phyloP scores from a whole-genome alignment of 2,329 filamentous ascomycete genomes.

The Plenodomus lindquistii region DNA sequence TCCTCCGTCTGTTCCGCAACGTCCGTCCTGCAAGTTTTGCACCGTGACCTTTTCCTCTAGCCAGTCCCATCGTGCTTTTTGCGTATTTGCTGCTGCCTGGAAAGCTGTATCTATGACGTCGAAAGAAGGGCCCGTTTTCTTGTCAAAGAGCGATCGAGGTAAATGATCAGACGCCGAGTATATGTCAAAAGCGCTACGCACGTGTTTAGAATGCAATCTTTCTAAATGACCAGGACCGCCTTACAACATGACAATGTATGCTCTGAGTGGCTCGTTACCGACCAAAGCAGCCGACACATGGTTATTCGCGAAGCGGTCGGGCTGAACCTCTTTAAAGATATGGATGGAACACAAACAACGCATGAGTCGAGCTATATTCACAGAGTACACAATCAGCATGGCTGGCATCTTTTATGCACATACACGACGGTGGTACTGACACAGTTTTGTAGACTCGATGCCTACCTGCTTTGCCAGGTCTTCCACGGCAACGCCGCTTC shows the following conservation, averaged over 20 bases:
- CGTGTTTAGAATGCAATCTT: too few species aligned
- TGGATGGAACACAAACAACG: slow-evolving; percentile 44
- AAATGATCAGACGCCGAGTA: slow-evolving; percentile 41
- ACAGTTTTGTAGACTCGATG: slow-evolving; percentile 36
- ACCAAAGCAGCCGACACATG: slow-evolving; percentile 40
- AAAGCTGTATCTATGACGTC: slow-evolving; percentile 36
- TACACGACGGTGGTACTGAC: too few species aligned
- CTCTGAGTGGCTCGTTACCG: slow-evolving; percentile 40
- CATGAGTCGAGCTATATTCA: slow-evolving; percentile 43
- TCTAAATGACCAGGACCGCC: too few species aligned
- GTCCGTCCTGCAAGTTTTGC: slow-evolving; percentile 5
- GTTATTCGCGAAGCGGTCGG: slow-evolving; percentile 44
- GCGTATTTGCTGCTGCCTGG: slow-evolving; percentile 27
- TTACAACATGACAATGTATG: slow-evolving; percentile 43
- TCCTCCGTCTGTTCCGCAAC: slow-evolving; percentile 2
- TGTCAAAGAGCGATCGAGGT: slow-evolving; percentile 31
- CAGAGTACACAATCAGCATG: too few species aligned
- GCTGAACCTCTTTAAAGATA: slow-evolving; percentile 36
- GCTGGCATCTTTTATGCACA: too few species aligned
- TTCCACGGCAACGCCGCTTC: slow-evolving; percentile 28
- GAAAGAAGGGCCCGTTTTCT: slow-evolving; percentile 35
- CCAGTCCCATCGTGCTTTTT: slow-evolving; percentile 43
- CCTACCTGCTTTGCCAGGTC: slow-evolving; percentile 28
- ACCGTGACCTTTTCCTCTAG: slow-evolving; percentile 32
- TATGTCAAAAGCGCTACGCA: slow-evolving; percentile 32